Evolutionary conservation across 2,329 filamentous ascomycete species (phyloP).

Genomic region (Fusarium napiforme): DNA sequence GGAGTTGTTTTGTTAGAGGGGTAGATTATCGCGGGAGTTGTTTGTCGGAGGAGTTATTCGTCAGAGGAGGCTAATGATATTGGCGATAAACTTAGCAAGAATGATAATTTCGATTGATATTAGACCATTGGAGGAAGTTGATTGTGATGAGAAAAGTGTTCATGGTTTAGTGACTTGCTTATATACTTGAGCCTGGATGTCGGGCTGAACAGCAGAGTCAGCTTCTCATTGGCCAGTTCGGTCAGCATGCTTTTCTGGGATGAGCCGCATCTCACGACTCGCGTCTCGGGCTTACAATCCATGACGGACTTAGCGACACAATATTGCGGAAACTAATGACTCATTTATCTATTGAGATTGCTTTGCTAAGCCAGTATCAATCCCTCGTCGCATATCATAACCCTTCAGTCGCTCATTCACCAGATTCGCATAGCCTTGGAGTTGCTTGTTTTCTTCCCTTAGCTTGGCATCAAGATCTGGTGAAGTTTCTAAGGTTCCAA

Average conservation of each 20-base stretch:
- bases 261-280: neutral
- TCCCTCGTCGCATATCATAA: conserved; percentile 39
- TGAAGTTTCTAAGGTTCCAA: conserved; percentile 48
- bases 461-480: conserved; percentile 43
- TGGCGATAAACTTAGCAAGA: rapidly evolving
- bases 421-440: conserved; percentile 46
- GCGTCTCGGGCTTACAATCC: neutral
- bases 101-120: neutral
- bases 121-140: rapidly evolving
- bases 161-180: neutral
- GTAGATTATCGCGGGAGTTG: neutral
- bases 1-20: too few species aligned
- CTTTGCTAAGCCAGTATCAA: neutral
- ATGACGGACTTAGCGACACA: neutral
- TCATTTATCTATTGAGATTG: neutral
- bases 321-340: rapidly evolving
- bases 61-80: neutral
- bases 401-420: conserved; percentile 47
- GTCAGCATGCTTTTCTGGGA: conserved; percentile 10
- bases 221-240: conserved; percentile 34
- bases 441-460: conserved; percentile 45
- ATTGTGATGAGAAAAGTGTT: neutral
- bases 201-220: neutral
- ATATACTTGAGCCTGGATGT: neutral
- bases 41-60: rapidly evolving